Evolutionary conservation across 2,329 filamentous ascomycete genomes (phyloP), one percentile per base, ranked within the genome.

Genomic region (Dactylellina sp.): DNA sequence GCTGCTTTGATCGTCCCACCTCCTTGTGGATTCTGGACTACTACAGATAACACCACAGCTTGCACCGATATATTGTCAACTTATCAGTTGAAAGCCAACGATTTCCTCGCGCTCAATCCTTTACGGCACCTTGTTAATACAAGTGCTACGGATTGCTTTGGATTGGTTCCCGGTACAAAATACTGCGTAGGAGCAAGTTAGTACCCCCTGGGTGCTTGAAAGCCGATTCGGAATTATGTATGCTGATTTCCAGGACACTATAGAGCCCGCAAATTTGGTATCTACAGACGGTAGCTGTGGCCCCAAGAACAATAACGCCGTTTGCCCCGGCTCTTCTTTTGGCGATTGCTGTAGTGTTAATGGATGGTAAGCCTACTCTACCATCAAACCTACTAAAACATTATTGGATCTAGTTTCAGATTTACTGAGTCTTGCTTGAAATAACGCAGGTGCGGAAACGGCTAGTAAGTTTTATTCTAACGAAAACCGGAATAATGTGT

Each of bases 331-430:
- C 1, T 65, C 50, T 3, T 25, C 40, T 1, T 65, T 65, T 57
- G 61, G 61, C 7, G 32, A 9, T 6, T 65, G 61, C n/a, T 65
- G 61, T 32, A 65, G 61, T 40, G 61, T 65, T 49, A 28, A 24
- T 1, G 61, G 61, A 40, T 65, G 61, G 61, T 65, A 37, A 0
- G 61, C n/a, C n/a, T n/a, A n/a, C n/a, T n/a, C n/a, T n/a, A n/a
- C n/a, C n/a, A n/a, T n/a, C n/a, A n/a, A n/a, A n/a, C n/a, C n/a
- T 25, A 28, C 4, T 49, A 20, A 9, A 7, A 1, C 14, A 47
- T 40, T 18, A 6, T 16, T 60, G 25, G 32, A 7, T 20, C 2
- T 24, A 12, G 37, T 35, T 7, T 7, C 9, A n/a, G 25, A 20
- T 25, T 52, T 5, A 62, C 22, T 22, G 32, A 24, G 11, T 14